Conservation (phyloP, 1,284 basidiomycete genomes). For the Chalciporus sp. region DNA sequence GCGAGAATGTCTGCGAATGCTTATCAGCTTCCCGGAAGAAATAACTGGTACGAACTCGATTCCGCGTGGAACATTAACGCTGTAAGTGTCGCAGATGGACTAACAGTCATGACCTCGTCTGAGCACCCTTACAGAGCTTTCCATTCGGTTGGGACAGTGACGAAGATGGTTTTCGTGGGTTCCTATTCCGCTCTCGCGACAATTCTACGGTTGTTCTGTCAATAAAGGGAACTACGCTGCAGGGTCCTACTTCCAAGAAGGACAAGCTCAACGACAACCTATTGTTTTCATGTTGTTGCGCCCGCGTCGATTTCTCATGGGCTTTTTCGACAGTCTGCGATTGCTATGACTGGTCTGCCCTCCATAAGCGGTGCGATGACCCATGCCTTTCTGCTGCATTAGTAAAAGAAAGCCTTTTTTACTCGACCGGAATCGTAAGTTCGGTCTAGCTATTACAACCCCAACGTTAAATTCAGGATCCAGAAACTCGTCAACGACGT, state of each 20-base stretch:
- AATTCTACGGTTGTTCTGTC: conserved; percentile 87
- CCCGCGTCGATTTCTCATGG: conserved; percentile 91
- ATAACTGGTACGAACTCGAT: conserved; percentile 86
- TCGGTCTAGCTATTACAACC: background rate
- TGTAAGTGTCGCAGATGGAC: conserved; percentile 45
- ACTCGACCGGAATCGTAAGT: conserved; percentile 77
- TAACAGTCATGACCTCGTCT: background rate
- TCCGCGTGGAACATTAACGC: conserved; percentile 63
- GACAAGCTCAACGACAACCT: conserved; percentile 98
- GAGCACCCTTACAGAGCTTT: conserved; percentile 55
- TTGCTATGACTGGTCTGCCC: conserved; percentile 68
- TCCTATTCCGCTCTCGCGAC: conserved; percentile 80
- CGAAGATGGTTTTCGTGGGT: conserved; percentile 87
- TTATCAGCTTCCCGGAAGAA: conserved; percentile 69
- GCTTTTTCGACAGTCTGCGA: conserved; percentile 81
- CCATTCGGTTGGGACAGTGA: conserved; percentile 91
- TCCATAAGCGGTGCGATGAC: conserved; percentile 77
- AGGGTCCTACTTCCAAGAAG: conserved; percentile 85
- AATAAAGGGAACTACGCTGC: conserved; percentile 90
- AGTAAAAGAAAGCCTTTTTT: conserved; percentile 90
- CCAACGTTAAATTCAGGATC: conserved; percentile 7
- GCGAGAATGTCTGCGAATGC: conserved; percentile 93
- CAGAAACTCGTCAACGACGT: conserved; percentile 80
- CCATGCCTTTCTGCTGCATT: conserved; percentile 85
- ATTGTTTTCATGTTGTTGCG: conserved; percentile 97